Base-by-base conservation (phyloP, 2,329 filamentous ascomycete species). In the Purpureocillium takamizusanense region DNA sequence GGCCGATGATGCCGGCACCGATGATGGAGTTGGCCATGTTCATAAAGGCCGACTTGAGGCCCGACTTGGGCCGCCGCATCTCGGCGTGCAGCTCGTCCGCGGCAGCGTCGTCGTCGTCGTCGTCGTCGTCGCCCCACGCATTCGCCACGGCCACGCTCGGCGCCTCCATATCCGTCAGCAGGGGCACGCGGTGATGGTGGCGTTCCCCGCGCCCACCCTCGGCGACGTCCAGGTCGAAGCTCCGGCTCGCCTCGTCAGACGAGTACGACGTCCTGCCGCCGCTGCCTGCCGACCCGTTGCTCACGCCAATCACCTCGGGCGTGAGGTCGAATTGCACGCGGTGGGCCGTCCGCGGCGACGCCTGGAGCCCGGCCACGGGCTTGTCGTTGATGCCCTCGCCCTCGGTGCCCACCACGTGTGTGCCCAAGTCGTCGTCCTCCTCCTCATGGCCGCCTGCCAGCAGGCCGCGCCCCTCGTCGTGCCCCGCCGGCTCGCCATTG, bases 11-110 rank as follows among this genome's bases (percentile, higher is more conserved):
- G 37, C 79, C 78, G 2, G 79, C 80, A 30, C 79, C 80, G 49
- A 98, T 95, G 59, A 98, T 98, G 52, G 86, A 94, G 67, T 98
- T 98, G 46, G 92, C 90, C 92, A 98, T 98, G 65, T 98, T 98
- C 88, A 97, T 95, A 51, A 98, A 97, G 3, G 92, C 90, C 57
- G 83, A 86, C 45, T 76, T 72, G 64, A 97, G 73, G 5, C 84
- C 83, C 41, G 86, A 94, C 64, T 90, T 90, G 34, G 90, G 88
- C 40, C 89, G 74, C 31, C 55, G 53, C 40, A 70, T 67, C 55
- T 81, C 75, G 27, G 67, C 63, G 50, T 73, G 69, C 5, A 69
- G 71, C 61, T 69, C 70, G 31, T 65, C 50, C 18, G 50, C 50
- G 5, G 46, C 45, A 38, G 55, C 51, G 37, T 67, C 58, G 18